Percentiles rank a stretch among this genome's conserved stretches.
These are phyloP conservation scores for Babesia sp. DNA, from an alignment of 169 alveolate genomes.

Conservation along the genomic window DNA sequence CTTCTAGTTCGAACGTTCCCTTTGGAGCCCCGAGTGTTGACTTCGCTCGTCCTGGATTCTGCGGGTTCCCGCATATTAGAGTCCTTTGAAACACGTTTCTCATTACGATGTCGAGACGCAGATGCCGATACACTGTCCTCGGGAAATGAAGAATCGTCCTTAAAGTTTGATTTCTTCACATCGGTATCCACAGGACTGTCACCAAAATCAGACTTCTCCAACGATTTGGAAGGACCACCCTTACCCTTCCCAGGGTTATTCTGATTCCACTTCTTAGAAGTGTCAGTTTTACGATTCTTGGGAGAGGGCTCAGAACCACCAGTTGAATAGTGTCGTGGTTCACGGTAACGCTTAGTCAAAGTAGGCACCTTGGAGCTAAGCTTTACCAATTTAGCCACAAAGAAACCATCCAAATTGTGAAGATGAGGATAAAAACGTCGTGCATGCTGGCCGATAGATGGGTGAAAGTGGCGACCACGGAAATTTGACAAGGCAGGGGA, in stretches of 20 bases:
- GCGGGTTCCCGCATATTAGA: too few species aligned
- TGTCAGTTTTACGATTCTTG: not conserved
- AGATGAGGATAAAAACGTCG: conserved; percentile 94
- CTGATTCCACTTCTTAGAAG: not conserved
- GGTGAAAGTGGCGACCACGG: conserved; percentile 90
- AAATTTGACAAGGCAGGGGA: conserved; percentile 89
- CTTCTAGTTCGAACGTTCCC: not conserved
- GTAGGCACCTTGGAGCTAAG: conserved; percentile 15
- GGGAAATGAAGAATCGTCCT: too few species aligned
- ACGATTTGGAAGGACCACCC: too few species aligned
- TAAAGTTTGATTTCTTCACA: too few species aligned
- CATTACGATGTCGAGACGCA: too few species aligned
- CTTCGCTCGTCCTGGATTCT: too few species aligned
- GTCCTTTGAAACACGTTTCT: too few species aligned
- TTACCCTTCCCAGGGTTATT: not conserved
- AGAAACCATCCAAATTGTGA: conserved; percentile 97
- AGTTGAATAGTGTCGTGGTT: not conserved
- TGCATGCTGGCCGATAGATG: conserved; percentile 76
- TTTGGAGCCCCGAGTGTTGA: not conserved
- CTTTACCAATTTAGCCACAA: conserved; percentile 89
- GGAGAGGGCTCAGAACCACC: not conserved
- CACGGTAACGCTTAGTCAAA: conserved; percentile 32
- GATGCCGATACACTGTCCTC: too few species aligned
- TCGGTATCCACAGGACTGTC: not conserved
- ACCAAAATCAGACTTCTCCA: too few species aligned